phyloP scores from a whole-genome alignment of 495 filamentous ascomycete genomes.

The Penicillium pancosmium region DNA sequence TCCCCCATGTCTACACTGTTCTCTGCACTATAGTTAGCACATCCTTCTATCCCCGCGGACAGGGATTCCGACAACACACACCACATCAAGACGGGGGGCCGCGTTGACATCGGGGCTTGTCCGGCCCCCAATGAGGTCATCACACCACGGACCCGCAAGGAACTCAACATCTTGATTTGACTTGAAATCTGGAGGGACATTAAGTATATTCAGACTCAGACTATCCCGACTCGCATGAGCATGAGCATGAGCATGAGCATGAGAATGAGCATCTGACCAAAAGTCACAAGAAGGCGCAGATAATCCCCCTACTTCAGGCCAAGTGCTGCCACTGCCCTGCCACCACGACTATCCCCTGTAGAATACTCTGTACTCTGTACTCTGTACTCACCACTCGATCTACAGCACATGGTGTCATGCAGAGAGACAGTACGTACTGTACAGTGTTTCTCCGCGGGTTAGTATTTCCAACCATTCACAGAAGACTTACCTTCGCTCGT shows the following conservation, averaged over 20 bases:
- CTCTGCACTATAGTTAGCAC: neutral
- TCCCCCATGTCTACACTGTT: neutral
- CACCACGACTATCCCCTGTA: neutral
- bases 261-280: neutral
- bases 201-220: too few relatives aligned
- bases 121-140: slow-evolving; percentile 25
- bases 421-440: neutral
- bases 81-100: slow-evolving; percentile 4
- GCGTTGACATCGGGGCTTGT: slow-evolving; percentile 6
- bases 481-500: too few relatives aligned
- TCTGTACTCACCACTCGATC: neutral
- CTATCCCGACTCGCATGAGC: neutral
- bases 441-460: slow-evolving; percentile 7
- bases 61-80: neutral
- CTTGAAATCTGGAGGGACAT: neutral
- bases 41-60: neutral
- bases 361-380: neutral
- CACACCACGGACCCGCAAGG: slow-evolving; percentile 6
- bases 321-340: neutral
- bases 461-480: slow-evolving; percentile 17
- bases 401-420: neutral
- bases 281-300: neutral
- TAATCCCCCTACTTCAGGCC: neutral
- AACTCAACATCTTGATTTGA: neutral
- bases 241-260: neutral